Base-by-base conservation (phyloP, 371 early-diverging fungal genomes). In the Haplosporangium sp. region DNA sequence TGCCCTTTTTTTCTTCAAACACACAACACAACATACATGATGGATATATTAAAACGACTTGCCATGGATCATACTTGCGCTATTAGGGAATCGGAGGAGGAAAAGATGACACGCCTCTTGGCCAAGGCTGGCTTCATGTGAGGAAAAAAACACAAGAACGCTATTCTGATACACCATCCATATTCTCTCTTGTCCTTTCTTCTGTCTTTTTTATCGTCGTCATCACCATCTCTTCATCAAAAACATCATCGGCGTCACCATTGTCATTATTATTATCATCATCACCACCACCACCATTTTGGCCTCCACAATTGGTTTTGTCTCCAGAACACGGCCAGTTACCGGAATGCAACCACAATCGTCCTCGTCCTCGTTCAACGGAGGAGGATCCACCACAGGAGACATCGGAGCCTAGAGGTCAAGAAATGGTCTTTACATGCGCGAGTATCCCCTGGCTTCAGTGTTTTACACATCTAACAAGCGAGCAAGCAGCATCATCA, bases 81-180 rank as follows among this genome's bases (percentile, higher is more conserved):
- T 29, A 20, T 45, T 14, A 82, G 85, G 53, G 85, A 86, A 69
- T 82, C 89, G 50, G 89, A 86, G 37, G 90, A 90, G 67, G 88
- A 90, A 66, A 88, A 86, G 73, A 86, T 90, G 62, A 83, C 87
- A 13, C 83, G 90, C n/a, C 69, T 87, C 54, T 70, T 90, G n/a
- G 64, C 83, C 51, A 86, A 91, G 64, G 84, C 87, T 20, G 91
- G 91, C 6, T 86, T 90, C 69, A 67, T 87, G 64, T 87, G 56
- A 56, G 58, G 23, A 69, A 43, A 45, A 45, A 20, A 45, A 16
- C 5, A 6, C 13, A 43, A n/a, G 56, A 74, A 42, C 40, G 9
- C 43, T 46, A n/a, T 38, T 40, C 57, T 38, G 55, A 52, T 51
- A 18, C 41, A 16, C 52, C 54, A 59, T 8, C 52, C 14, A 18